phyloP scores from a whole-genome alignment of 1,139 yeast genomes.

The Scheffersomyces insectosa region DNA sequence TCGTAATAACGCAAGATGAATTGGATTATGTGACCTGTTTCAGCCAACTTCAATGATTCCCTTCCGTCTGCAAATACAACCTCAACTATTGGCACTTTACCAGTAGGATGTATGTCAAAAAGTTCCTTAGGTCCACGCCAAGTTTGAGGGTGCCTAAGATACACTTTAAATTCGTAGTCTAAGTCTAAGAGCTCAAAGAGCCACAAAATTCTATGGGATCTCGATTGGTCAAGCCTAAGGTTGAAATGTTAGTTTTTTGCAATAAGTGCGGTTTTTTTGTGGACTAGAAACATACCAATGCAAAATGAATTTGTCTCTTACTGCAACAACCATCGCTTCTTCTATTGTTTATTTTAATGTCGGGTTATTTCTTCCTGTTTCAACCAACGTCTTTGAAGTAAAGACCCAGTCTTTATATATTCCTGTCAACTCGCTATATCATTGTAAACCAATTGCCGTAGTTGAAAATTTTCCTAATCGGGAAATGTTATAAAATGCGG shows the following conservation, averaged over 20 bases:
- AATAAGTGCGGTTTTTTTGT: neutral
- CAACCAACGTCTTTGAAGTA: no score
- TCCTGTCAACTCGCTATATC: no score
- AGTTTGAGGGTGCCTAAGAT: conserved; percentile 46
- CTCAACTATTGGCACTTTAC: conserved; percentile 56
- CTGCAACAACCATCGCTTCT: neutral
- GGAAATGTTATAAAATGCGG: no score
- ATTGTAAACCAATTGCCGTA: no score
- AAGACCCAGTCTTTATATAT: no score
- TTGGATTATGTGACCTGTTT: conserved; percentile 50
- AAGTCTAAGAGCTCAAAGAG: conserved; percentile 52
- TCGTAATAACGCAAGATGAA: conserved; percentile 46
- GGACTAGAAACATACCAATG: conserved; percentile 27
- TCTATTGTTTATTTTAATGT: no score
- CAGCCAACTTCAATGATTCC: conserved; percentile 36
- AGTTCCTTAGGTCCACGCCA: conserved; percentile 48
- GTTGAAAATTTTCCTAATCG: no score
- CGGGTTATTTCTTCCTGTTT: no score
- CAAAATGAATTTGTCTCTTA: conserved; percentile 26
- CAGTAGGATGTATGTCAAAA: conserved; percentile 55
- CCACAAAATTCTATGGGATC: conserved; percentile 58
- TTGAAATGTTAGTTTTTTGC: conserved; percentile 7
- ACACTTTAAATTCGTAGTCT: conserved; percentile 52
- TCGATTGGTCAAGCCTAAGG: conserved; percentile 49
- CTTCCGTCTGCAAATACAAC: conserved; percentile 47